Base-by-base conservation (phyloP, 345 rosid species). In the Rhodamnia rubescens region DNA sequence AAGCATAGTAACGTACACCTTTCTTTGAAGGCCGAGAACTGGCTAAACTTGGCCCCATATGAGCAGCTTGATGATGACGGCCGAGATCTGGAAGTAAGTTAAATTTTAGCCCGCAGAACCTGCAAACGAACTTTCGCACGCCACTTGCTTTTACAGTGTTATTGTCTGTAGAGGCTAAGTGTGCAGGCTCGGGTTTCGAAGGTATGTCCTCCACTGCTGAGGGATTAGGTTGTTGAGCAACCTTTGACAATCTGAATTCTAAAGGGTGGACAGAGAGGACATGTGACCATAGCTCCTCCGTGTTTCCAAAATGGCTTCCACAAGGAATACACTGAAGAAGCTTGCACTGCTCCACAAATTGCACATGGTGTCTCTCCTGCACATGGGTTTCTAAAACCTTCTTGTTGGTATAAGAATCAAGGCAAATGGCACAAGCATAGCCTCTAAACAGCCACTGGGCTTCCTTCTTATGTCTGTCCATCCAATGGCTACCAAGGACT, bases 11-110 rank as follows among this genome's bases (percentile, higher is more conserved):
- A 29, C 95, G 94, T 85, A 93, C 84, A 12, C 98, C 98, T 89
- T 88, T 93, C 94, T 93, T 96, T 42, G 90, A 90, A 52, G 91
- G 94, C 20, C 91, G 94, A 86, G 98, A 90, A 86, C 89, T 91
- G 64, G 89, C 90, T 83, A 90, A 86, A 87, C 89, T 90, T 14
- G 94, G 90, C 75, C 90, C 98, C 99, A 94, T 95, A 89, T 98
- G 99, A 86, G 96, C 98, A 51, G 99, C 99, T 91, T 98, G 99
- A 92, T 98, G 99, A 91, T 98, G 99, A 78, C 99, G 96, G 49
- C 99, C 99, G 58, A 96, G 98, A 93, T 98, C 99, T 58, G 99
- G 99, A 22, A 98, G 92, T 87, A 98, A 93, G 87, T 96, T 96
- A 87, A 98, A 98, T 88, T 94, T 95, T 90, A 93, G 83, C 84